Percentiles rank a stretch among this genome's conserved stretches.
Evolutionary conservation across 805 yeast genomes (phyloP).

Genomic region (Zygoascus biomembranicola): DNA sequence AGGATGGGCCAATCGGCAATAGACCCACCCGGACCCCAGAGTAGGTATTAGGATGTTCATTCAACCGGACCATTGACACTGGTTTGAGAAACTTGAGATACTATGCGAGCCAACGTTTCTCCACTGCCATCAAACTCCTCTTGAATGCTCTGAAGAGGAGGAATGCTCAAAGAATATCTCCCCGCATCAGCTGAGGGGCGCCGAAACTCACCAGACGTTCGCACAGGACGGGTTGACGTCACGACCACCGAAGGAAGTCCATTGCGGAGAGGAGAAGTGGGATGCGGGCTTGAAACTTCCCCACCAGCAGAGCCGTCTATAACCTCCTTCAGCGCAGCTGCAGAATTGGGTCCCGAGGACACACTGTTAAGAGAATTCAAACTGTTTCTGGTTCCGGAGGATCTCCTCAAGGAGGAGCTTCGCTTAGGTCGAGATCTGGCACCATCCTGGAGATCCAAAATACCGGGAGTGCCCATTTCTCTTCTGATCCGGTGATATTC

Average conservation of each 20-base stretch:
- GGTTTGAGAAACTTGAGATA: background rate
- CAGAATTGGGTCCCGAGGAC: background rate
- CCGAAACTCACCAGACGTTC: background rate
- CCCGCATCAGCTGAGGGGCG: background rate
- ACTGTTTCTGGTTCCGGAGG: background rate
- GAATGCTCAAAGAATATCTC: background rate
- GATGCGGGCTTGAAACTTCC: background rate
- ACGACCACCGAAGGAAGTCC: background rate
- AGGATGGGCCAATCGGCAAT: too few species aligned
- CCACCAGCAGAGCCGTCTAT: background rate
- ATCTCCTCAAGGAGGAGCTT: background rate
- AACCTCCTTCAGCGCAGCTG: background rate
- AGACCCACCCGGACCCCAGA: too few species aligned
- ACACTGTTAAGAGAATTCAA: background rate
- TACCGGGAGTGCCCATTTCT: constrained; percentile 23
- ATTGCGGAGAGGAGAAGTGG: background rate
- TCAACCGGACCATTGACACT: background rate
- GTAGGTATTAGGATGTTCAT: too few species aligned
- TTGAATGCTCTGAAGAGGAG: background rate
- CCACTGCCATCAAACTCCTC: background rate
- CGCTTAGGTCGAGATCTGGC: background rate
- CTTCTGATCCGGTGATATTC: constrained; percentile 23
- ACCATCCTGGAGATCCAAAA: constrained; percentile 13
- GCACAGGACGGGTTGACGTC: background rate
- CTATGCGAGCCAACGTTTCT: constrained; percentile 1